phyloP scores from a whole-genome alignment of 176 grass and related monocot species.

The Oryza australiensis region DNA sequence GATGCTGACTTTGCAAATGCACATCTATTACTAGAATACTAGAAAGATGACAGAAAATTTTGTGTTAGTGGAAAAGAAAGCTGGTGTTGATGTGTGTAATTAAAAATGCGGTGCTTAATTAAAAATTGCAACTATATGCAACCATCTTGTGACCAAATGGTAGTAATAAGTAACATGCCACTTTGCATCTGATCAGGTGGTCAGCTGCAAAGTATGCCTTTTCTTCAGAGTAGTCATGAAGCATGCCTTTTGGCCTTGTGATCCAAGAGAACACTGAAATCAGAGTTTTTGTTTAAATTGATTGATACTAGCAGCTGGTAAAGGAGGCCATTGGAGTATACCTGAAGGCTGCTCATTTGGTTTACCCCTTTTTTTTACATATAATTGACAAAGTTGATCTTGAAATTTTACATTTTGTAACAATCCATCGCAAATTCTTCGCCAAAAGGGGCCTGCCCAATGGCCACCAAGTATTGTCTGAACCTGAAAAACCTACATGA shows the following conservation, averaged over 20 bases:
- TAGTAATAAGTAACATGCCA: conserved; percentile 23
- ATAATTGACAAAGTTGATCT: no score
- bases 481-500: background rate
- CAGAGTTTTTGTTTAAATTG: conserved; percentile 12
- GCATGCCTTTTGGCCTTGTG: conserved; percentile 42
- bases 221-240: conserved; percentile 40
- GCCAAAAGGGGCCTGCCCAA: background rate
- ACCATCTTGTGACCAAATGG: conserved; percentile 29
- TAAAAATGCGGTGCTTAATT: background rate
- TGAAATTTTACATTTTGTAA: background rate
- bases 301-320: conserved; percentile 9
- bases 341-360: conserved; percentile 11
- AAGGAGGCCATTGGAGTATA: conserved; percentile 30
- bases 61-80: conserved; percentile 28
- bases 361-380: background rate
- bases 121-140: background rate
- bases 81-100: background rate
- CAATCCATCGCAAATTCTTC: background rate
- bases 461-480: background rate
- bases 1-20: conserved; percentile 35
- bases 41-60: conserved; percentile 30
- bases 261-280: conserved; percentile 28
- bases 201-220: conserved; percentile 34
- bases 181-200: conserved; percentile 26
- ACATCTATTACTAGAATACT: conserved; percentile 28